Percentiles rank a stretch among this genome's conserved stretches.
Evolutionary conservation across 306 rosid species (phyloP).

Genomic region (Castanospermum australe): DNA sequence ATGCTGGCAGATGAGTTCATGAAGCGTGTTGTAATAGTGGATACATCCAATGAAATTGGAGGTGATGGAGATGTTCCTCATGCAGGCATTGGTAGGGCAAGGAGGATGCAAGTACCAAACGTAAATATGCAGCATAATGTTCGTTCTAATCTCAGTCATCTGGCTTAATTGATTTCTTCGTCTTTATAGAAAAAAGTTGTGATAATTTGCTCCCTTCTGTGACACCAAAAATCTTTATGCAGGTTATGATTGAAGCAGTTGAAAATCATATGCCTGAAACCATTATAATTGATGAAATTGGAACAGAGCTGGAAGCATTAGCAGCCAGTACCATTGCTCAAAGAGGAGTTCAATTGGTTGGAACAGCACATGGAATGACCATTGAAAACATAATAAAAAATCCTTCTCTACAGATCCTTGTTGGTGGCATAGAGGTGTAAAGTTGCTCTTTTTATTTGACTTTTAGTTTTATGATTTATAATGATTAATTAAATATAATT

Average conservation of each 20-base stretch:
- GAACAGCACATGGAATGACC: conserved; percentile 95
- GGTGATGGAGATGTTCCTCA: conserved; percentile 99
- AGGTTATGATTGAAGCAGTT: conserved; percentile 99
- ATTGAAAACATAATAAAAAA: conserved; percentile 87
- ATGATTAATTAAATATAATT: background rate
- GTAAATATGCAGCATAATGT: conserved; percentile 94
- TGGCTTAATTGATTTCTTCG: conserved; percentile 26
- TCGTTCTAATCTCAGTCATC: conserved; percentile 30
- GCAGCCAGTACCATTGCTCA: conserved; percentile 99
- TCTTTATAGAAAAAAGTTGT: background rate
- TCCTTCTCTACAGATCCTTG: conserved; percentile 91
- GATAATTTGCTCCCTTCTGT: background rate
- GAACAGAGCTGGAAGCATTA: conserved; percentile 97
- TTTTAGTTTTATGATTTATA: conserved; percentile 9
- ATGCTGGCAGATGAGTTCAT: conserved; percentile 88
- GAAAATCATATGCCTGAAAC: conserved; percentile 98
- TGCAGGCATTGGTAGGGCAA: conserved; percentile 89
- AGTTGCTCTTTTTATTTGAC: conserved; percentile 22
- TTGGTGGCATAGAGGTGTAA: conserved; percentile 94
- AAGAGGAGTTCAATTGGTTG: conserved; percentile 98
- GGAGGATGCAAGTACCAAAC: conserved; percentile 99
- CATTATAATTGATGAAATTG: conserved; percentile 96
- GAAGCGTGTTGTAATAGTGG: conserved; percentile 96
- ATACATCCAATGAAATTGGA: conserved; percentile 96
- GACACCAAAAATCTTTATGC: background rate